Evolutionary conservation across 768 basidiomycete genomes (phyloP).

Genomic region (Clitopilus hobsonii): DNA sequence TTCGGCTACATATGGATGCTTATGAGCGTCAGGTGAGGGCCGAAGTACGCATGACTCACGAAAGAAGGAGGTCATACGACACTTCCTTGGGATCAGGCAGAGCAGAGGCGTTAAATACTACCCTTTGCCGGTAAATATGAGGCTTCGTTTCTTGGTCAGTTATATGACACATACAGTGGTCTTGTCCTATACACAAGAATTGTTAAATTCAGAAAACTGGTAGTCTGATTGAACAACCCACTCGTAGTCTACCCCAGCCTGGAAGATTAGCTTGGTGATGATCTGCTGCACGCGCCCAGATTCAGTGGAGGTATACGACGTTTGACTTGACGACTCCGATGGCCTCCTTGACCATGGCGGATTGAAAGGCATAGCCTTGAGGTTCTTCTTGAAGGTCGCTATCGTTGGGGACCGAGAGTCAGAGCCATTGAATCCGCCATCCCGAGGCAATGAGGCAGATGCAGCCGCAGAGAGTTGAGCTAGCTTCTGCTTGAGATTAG

Average conservation of each 20-base stretch:
- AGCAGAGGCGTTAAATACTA: constrained; percentile 77
- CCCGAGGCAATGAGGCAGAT: constrained; percentile 37
- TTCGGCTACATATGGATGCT: constrained; percentile 47
- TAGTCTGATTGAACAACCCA: constrained; percentile 32
- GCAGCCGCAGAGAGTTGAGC: constrained; percentile 54
- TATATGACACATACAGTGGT: constrained; percentile 64
- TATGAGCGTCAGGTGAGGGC: not conserved
- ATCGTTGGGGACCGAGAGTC: constrained; percentile 21
- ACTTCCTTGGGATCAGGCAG: constrained; percentile 76
- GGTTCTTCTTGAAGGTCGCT: constrained; percentile 5
- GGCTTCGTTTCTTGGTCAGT: constrained; percentile 7
- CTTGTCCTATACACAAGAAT: constrained; percentile 64
- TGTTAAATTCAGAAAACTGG: no score
- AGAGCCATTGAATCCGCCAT: constrained; percentile 17
- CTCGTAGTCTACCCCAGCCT: constrained; percentile 90
- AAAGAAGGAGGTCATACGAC: constrained; percentile 71
- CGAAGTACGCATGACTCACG: constrained; percentile 38
- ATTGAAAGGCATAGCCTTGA: constrained; percentile 32
- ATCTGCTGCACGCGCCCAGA: constrained; percentile 63
- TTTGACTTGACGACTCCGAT: constrained; percentile 16
- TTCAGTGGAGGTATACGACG: constrained; percentile 33
- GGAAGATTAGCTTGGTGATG: constrained; percentile 72
- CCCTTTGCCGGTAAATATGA: constrained; percentile 40
- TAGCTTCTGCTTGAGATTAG: constrained; percentile 63
- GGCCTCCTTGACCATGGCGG: constrained; percentile 47